Evolutionary conservation across 768 basidiomycete species (phyloP).

Genomic region (Myochromella boudieri): DNA sequence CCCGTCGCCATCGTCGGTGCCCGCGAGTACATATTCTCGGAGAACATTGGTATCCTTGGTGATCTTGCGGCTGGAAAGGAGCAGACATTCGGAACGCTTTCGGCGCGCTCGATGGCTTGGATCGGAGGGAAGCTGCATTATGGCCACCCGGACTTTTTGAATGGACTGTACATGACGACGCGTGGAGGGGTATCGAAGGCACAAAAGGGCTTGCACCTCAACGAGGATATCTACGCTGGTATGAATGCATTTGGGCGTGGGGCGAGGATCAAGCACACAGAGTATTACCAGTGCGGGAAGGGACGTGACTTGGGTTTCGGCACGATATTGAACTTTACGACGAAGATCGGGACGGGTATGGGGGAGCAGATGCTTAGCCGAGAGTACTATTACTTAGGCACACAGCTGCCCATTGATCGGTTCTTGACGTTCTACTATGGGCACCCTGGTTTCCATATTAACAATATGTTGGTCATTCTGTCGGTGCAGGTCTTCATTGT

Average conservation of each 20-base stretch:
- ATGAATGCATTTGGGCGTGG: slow-evolving; percentile 98
- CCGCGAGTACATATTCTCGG: slow-evolving; percentile 99
- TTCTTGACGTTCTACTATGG: slow-evolving; percentile 99
- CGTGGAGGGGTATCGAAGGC: slow-evolving; percentile 99
- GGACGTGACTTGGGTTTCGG: slow-evolving; percentile 99
- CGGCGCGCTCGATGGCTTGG: slow-evolving; percentile 95
- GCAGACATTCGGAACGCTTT: slow-evolving; percentile 97
- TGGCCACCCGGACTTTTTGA: slow-evolving; percentile 99
- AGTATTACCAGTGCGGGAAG: slow-evolving; percentile 99
- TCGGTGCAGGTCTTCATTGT: slow-evolving; percentile 96
- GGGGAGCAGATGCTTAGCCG: slow-evolving; percentile 99
- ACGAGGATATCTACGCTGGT: slow-evolving; percentile 99
- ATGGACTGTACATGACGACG: slow-evolving; percentile 96
- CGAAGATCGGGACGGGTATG: slow-evolving; percentile 99
- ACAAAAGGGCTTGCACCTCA: slow-evolving; percentile 97
- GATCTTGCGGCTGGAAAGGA: slow-evolving; percentile 99
- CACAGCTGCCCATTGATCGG: slow-evolving; percentile 95
- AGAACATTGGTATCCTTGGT: slow-evolving; percentile 98
- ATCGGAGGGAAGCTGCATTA: slow-evolving; percentile 99
- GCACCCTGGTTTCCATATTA: slow-evolving; percentile 99
- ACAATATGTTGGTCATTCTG: slow-evolving; percentile 98
- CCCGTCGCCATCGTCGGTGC: slow-evolving; percentile 98
- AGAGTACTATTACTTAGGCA: slow-evolving; percentile 98
- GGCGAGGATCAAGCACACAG: slow-evolving; percentile 97
- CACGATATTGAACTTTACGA: slow-evolving; percentile 99